These are phyloP conservation scores for Erigeron canadensis DNA, from an alignment of 129 eudicot genomes.

Conservation along the genomic window DNA sequence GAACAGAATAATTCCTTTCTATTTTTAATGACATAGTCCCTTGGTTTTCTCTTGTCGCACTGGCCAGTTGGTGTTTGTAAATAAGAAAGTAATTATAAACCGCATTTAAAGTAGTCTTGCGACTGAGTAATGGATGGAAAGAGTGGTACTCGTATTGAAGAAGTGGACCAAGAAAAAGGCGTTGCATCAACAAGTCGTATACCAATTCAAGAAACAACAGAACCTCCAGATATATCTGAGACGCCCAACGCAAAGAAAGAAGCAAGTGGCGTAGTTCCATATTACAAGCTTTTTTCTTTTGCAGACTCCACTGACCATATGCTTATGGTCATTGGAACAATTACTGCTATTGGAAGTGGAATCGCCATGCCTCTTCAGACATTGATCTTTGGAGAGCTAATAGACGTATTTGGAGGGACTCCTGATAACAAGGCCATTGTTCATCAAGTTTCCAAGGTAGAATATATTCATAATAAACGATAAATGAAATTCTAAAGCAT, in stretches of 20 bases:
- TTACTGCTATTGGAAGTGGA: slow-evolving; percentile 71
- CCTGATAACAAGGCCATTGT: slow-evolving; percentile 35
- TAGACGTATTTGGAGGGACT: slow-evolving; percentile 60
- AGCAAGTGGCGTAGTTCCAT: slow-evolving; percentile 41
- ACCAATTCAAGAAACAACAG: neutral
- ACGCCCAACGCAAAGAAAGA: neutral
- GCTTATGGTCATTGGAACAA: slow-evolving; percentile 67
- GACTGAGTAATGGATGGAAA: too few relatives aligned
- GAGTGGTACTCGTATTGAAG: neutral
- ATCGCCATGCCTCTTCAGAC: slow-evolving; percentile 67
- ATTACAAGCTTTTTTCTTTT: slow-evolving; percentile 65
- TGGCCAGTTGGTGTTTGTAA: too few relatives aligned
- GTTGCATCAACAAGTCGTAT: slow-evolving; percentile 1
- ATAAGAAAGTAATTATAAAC: too few relatives aligned
- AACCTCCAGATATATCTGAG: neutral
- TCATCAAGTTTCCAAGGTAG: slow-evolving; percentile 58
- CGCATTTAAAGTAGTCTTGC: too few relatives aligned
- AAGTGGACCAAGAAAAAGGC: slow-evolving; percentile 6
- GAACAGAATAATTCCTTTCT: too few relatives aligned
- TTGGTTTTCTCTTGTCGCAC: too few relatives aligned
- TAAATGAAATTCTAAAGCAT: too few relatives aligned
- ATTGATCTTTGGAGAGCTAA: slow-evolving; percentile 57
- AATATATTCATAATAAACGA: neutral
- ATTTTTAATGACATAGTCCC: too few relatives aligned
- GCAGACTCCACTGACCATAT: slow-evolving; percentile 61